These are phyloP conservation scores for Corylus americana DNA, from an alignment of 306 rosid species.

Conservation along the genomic window DNA sequence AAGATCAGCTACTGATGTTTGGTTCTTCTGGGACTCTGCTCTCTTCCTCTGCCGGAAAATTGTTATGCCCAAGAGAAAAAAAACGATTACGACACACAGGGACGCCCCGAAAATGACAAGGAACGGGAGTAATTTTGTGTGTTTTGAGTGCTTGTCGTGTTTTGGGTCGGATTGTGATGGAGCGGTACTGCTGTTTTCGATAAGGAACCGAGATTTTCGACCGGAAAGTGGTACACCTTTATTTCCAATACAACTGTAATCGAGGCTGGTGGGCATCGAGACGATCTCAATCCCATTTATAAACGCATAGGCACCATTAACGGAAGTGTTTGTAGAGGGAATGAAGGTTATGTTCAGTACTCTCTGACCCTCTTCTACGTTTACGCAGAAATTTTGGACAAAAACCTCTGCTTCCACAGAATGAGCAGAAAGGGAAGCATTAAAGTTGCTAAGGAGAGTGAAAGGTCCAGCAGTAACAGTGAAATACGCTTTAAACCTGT, in stretches of 20 bases:
- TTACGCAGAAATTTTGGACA: background rate
- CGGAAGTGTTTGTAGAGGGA: background rate
- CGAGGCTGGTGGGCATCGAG: too few species aligned
- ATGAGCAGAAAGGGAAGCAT: background rate
- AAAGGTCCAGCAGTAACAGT: background rate
- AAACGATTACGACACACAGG: background rate
- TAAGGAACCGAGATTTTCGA: too few species aligned
- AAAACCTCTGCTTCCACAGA: background rate
- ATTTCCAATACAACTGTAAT: too few species aligned
- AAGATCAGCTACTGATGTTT: background rate
- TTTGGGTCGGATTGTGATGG: too few species aligned
- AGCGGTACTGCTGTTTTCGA: too few species aligned
- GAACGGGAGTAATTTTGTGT: background rate
- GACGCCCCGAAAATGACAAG: background rate
- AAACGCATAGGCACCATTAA: background rate
- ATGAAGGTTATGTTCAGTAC: background rate
- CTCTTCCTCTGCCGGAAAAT: background rate
- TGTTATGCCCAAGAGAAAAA: background rate
- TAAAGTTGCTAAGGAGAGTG: background rate
- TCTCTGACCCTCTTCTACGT: background rate
- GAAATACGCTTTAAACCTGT: background rate
- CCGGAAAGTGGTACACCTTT: too few species aligned
- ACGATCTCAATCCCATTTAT: conserved; percentile 7
- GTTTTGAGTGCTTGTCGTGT: background rate
- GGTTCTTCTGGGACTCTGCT: background rate